Evolutionary conservation across 2,329 filamentous ascomycete genomes (phyloP).

Genomic region (Albophoma yamanashiensis): DNA sequence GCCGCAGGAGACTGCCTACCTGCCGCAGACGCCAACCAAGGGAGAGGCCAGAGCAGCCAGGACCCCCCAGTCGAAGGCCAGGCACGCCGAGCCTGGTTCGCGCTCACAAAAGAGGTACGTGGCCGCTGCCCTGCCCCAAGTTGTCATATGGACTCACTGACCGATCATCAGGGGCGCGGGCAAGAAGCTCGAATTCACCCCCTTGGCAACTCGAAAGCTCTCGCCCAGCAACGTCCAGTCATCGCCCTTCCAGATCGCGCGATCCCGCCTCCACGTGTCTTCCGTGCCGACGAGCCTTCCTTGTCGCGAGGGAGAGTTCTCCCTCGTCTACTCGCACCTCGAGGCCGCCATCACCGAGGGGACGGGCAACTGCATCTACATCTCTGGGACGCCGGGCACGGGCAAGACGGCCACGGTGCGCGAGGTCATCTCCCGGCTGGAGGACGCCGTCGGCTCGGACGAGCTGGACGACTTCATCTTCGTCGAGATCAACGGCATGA

Average conservation of each 20-base stretch:
- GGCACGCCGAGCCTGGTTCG: conserved; percentile 20
- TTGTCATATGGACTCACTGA: conserved; percentile 8
- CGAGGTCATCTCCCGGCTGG: conserved; percentile 82
- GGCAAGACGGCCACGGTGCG: conserved; percentile 96
- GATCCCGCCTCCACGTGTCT: conserved; percentile 83
- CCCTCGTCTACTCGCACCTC: conserved; percentile 83
- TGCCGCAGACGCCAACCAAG: conserved; percentile 26
- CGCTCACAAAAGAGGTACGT: conserved; percentile 18
- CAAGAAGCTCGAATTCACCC: conserved; percentile 89
- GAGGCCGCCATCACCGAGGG: conserved; percentile 91
- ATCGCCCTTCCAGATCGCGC: conserved; percentile 85
- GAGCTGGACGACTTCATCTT: conserved; percentile 98
- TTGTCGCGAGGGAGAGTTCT: conserved; percentile 86
- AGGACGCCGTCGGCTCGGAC: conserved; percentile 77
- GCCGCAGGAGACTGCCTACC: conserved; percentile 19
- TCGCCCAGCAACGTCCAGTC: conserved; percentile 64
- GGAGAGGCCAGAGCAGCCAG: conserved; percentile 14
- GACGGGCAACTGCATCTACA: conserved; percentile 94
- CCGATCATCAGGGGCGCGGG: conserved; percentile 38
- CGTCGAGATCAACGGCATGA: conserved; percentile 99
- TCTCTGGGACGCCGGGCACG: conserved; percentile 95
- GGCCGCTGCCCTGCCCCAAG: background rate
- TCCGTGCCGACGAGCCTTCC: conserved; percentile 83
- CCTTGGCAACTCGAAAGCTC: conserved; percentile 77
- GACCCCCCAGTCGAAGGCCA: conserved; percentile 19